These are phyloP conservation scores for Galerina sulciceps DNA, from an alignment of 768 basidiomycete species.

Conservation along the genomic window DNA sequence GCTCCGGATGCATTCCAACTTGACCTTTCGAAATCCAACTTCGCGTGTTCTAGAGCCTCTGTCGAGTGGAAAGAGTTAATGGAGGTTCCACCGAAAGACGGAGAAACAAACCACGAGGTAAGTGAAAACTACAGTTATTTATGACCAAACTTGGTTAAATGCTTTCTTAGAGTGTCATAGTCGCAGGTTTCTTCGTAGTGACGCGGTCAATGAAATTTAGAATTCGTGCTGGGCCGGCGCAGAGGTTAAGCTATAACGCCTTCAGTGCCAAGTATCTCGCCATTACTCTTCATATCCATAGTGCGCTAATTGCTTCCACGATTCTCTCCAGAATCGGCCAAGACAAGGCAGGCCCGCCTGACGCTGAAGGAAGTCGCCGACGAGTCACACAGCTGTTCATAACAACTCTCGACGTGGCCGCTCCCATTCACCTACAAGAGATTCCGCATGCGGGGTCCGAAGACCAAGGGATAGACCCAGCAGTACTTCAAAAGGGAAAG, in stretches of 20 bases:
- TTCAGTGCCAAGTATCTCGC: conserved; percentile 27
- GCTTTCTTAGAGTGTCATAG: conserved; percentile 1
- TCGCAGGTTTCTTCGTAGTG: conserved; percentile 26
- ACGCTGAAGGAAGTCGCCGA: conserved; percentile 2
- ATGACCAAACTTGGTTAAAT: neutral
- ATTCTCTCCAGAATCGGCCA: conserved; percentile 1
- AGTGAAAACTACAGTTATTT: neutral
- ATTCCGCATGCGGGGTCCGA: neutral
- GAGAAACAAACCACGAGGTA: neutral
- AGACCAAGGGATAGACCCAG: neutral
- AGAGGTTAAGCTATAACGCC: conserved; percentile 21
- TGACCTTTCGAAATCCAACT: conserved; percentile 1
- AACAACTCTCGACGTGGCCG: conserved; percentile 17
- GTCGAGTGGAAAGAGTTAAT: conserved; percentile 21
- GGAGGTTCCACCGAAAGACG: conserved; percentile 10
- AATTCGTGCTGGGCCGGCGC: conserved; percentile 26
- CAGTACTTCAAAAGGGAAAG: neutral
- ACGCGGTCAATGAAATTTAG: conserved; percentile 27
- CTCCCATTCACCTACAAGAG: conserved; percentile 15
- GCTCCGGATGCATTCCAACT: conserved; percentile 10
- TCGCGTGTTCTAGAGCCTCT: neutral
- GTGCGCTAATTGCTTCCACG: neutral
- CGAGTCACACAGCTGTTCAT: conserved; percentile 19
- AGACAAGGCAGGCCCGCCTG: neutral
- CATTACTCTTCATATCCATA: neutral